Evolutionary conservation across 2,329 filamentous ascomycete species (phyloP).

Genomic region (Seiridium unicorne): DNA sequence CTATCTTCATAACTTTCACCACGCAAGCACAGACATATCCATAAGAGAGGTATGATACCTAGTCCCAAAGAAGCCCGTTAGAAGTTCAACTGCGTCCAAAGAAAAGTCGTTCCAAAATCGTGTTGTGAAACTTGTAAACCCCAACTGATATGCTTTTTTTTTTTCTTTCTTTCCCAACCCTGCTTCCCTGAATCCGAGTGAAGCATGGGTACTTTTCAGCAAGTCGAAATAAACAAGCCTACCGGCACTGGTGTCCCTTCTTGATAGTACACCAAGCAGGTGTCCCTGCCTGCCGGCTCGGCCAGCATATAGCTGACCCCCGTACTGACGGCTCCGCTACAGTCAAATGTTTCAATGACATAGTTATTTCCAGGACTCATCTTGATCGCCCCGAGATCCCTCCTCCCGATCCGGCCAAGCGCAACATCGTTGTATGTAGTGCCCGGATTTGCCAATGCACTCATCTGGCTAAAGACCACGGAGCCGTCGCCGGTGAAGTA

Average conservation of each 20-base stretch:
- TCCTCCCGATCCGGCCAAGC: conserved; percentile 6
- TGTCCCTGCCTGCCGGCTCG: conserved; percentile 38
- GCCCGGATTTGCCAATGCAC: conserved; percentile 36
- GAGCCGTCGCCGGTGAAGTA: conserved; percentile 51
- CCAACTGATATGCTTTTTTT: too few species aligned
- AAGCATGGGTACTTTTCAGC: conserved; percentile 10
- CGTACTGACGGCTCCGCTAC: conserved; percentile 51
- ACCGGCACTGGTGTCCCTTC: conserved; percentile 51
- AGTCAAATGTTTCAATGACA: conserved; percentile 49
- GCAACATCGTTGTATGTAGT: conserved; percentile 52
- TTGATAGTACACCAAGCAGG: conserved; percentile 59
- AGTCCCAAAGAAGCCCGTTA: neutral
- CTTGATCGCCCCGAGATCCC: conserved; percentile 38
- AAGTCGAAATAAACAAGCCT: conserved; percentile 33
- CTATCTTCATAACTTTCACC: neutral
- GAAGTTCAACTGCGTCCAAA: neutral
- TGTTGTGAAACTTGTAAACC: neutral
- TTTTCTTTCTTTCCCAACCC: too few species aligned
- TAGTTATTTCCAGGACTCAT: conserved; percentile 54
- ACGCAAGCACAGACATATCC: neutral
- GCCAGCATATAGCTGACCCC: conserved; percentile 50
- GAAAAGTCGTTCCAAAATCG: conserved; percentile 1
- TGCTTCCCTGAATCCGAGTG: too few species aligned
- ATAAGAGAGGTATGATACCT: neutral
- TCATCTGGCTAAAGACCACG: conserved; percentile 48